phyloP scores from a whole-genome alignment of 1,284 basidiomycete genomes.

The Fistulinella cinereoalba region DNA sequence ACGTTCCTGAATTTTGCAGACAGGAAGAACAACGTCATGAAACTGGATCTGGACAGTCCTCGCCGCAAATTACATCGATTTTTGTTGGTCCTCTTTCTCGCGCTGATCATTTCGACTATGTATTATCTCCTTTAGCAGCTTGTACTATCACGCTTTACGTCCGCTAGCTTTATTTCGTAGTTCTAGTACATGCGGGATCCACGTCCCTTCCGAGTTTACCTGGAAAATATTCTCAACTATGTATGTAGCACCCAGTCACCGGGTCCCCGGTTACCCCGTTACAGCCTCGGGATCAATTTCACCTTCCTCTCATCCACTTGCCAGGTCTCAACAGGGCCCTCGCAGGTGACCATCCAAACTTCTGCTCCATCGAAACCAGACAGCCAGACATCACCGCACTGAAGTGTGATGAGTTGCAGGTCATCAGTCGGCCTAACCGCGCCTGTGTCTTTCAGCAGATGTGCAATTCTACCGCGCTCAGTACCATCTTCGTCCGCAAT shows the following conservation, averaged over 20 bases:
- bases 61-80: conserved; percentile 1
- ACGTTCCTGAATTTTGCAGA: conserved; percentile 24
- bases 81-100: conserved; percentile 7
- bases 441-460: conserved; percentile 38
- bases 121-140: not conserved
- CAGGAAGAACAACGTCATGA: conserved; percentile 22
- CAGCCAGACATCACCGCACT: conserved; percentile 36
- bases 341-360: conserved; percentile 62
- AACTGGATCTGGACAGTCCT: conserved; percentile 11
- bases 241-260: no score
- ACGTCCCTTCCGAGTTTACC: no score
- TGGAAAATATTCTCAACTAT: no score
- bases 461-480: conserved; percentile 34
- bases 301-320: conserved; percentile 45
- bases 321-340: conserved; percentile 64
- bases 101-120: conserved; percentile 9
- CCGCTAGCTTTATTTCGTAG: no score
- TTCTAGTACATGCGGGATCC: no score
- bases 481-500: conserved; percentile 56
- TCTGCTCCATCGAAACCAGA: conserved; percentile 49
- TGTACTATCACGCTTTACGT: no score
- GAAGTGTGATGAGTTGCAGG: conserved; percentile 33
- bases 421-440: conserved; percentile 27
- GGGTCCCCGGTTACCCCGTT: no score
- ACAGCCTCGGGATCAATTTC: conserved; percentile 2